Evolutionary conservation across 306 rosid genomes (phyloP), one percentile per base, ranked within the genome.

Genomic region (Trifolium fragiferum): DNA sequence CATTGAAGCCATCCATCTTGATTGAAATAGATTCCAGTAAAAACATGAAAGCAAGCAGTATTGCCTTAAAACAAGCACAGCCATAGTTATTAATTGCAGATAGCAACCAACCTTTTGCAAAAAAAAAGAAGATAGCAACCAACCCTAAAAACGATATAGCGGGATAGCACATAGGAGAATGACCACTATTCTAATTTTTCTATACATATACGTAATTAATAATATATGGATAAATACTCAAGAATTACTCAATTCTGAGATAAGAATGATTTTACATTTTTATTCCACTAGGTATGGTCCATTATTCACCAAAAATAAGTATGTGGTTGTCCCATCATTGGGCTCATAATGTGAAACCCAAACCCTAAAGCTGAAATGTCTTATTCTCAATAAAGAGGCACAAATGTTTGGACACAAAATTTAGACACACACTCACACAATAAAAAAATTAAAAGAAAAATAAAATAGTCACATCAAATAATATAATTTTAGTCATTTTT

Each of bases 21-120:
- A 27, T 49, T 53, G 59, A 69, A 69, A 70, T 75, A 40, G 23
- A 75, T 61, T 80, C 33, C 4, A 19, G 61, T 19, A 66, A 32
- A 50, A 76, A 47, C 51, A 16, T 18, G 60, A 77, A 72, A 25
- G 37, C 57, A 51, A 80, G 38, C 21, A 51, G 18, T 67, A 20
- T 67, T 66, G 44, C 63, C 72, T 25, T 38, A 15, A 66, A 54
- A 63, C n/a, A n/a, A n/a, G n/a, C n/a, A n/a, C n/a, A n/a, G n/a
- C n/a, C n/a, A n/a, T n/a, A n/a, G n/a, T n/a, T n/a, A n/a, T n/a
- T n/a, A n/a, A n/a, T n/a, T n/a, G n/a, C n/a, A n/a, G n/a, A n/a
- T n/a, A n/a, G n/a, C n/a, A n/a, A n/a, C n/a, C n/a, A n/a, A n/a
- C n/a, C n/a, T n/a, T n/a, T n/a, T n/a, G 32, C 32, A 3, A 27